Percentiles rank a stretch among this genome's conserved stretches.
phyloP scores from a whole-genome alignment of 1,139 yeast species.

The Petasospora rhodanensis region DNA sequence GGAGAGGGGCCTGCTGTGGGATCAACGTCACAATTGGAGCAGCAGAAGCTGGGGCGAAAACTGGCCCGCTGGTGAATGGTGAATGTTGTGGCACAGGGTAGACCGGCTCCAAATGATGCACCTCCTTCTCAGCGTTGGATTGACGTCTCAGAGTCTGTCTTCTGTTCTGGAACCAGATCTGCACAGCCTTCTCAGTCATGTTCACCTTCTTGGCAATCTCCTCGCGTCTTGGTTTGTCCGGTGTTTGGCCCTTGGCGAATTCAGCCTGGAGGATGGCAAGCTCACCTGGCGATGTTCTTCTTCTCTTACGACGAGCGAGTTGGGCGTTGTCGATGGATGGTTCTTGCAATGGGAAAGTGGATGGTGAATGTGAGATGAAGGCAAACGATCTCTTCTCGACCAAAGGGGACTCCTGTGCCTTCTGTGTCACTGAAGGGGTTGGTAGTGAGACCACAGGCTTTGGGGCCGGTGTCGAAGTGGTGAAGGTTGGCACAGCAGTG shows the following conservation, averaged over 20 bases:
- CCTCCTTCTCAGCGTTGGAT: constrained; percentile 37
- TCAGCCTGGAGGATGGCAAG: constrained; percentile 74
- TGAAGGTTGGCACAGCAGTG: constrained; percentile 5
- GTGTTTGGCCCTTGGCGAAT: constrained; percentile 73
- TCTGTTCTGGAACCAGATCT: constrained; percentile 96
- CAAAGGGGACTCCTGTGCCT: constrained; percentile 13
- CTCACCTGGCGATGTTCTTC: constrained; percentile 91
- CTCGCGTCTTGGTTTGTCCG: constrained; percentile 68
- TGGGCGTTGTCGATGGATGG: constrained; percentile 88
- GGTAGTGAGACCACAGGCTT: constrained; percentile 9
- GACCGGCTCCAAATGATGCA: constrained; percentile 25
- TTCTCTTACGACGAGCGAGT: constrained; percentile 85
- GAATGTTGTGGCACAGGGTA: constrained; percentile 5
- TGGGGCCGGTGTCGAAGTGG: too few relatives aligned
- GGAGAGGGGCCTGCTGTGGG: not conserved
- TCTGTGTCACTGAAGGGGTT: constrained; percentile 6
- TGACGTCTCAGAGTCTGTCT: constrained; percentile 63
- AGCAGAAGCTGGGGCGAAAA: constrained; percentile 1
- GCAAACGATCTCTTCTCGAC: constrained; percentile 57
- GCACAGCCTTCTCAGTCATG: constrained; percentile 97
- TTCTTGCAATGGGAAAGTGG: constrained; percentile 77
- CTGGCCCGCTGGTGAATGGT: not conserved
- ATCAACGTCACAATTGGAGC: not conserved
- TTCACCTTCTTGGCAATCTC: constrained; percentile 74
- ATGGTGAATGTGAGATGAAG: constrained; percentile 86